These are phyloP conservation scores for Solanum sitiens DNA, from an alignment of 257 asterid genomes.

Conservation along the genomic window DNA sequence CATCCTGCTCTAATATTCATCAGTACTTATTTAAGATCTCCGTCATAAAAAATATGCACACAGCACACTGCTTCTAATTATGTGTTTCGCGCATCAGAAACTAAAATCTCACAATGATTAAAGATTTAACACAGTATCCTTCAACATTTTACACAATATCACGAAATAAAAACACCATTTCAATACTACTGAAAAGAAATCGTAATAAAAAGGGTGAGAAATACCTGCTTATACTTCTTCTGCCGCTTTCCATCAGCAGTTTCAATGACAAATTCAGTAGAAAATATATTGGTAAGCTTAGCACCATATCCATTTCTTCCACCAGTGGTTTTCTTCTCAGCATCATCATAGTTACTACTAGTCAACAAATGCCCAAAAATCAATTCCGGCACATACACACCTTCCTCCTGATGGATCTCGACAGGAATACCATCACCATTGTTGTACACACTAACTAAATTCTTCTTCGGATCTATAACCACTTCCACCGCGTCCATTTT, in stretches of 20 bases:
- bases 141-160: not conserved
- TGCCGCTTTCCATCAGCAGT: slow-evolving; percentile 87
- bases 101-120: not conserved
- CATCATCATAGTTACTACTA: slow-evolving; percentile 88
- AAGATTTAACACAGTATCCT: not conserved
- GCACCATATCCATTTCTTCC: slow-evolving; percentile 98
- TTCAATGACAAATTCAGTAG: slow-evolving; percentile 79
- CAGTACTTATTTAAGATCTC: not conserved
- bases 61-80: not conserved
- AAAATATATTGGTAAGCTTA: slow-evolving; percentile 84
- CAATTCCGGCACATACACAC: slow-evolving; percentile 94
- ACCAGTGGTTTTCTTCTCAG: slow-evolving; percentile 89
- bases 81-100: not conserved
- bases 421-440: slow-evolving; percentile 97
- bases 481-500: slow-evolving; percentile 75
- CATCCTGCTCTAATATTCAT: not conserved
- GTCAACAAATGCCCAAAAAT: slow-evolving; percentile 96
- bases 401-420: slow-evolving; percentile 93
- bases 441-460: slow-evolving; percentile 59
- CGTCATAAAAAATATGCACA: not conserved
- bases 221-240: slow-evolving; percentile 89
- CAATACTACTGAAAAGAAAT: not conserved
- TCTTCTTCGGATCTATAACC: slow-evolving; percentile 54
- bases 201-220: not conserved
- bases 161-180: not conserved